phyloP scores from a whole-genome alignment of 2,329 filamentous ascomycete species.

The Gremmenia infestans region DNA sequence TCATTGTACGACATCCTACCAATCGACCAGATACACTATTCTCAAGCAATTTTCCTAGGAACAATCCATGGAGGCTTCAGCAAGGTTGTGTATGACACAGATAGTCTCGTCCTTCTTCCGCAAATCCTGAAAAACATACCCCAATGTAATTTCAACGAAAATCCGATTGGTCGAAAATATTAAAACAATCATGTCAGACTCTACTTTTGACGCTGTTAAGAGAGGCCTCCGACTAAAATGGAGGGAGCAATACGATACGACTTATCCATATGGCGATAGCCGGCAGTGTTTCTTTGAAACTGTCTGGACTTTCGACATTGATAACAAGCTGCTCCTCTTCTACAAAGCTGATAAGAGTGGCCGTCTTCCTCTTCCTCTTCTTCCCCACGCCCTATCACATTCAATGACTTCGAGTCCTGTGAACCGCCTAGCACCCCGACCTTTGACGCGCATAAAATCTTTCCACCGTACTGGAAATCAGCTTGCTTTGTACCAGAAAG shows the following conservation, averaged over 20 bases:
- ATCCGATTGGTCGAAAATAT: not conserved
- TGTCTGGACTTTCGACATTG: conserved; percentile 3
- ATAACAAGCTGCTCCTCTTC: not conserved
- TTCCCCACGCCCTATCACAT: not conserved
- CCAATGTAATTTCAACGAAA: not conserved
- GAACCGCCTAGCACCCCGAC: not conserved
- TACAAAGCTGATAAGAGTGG: not conserved
- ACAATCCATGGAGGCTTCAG: not conserved
- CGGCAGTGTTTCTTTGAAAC: not conserved
- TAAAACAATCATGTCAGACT: not conserved
- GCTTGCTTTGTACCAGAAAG: not conserved
- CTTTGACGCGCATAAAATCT: not conserved
- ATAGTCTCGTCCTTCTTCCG: not conserved
- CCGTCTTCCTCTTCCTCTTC: not conserved
- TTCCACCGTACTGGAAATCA: not conserved
- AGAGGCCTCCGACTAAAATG: not conserved
- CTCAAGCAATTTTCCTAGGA: not conserved
- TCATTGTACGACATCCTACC: too few relatives aligned
- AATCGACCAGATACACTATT: not conserved
- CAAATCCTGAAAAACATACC: not conserved
- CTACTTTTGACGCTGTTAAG: not conserved
- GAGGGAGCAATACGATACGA: not conserved
- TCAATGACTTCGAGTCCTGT: not conserved
- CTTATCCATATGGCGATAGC: conserved; percentile 1
- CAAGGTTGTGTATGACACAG: not conserved